Base-by-base conservation (phyloP, 768 basidiomycete species). In the Mycena vitilis region DNA sequence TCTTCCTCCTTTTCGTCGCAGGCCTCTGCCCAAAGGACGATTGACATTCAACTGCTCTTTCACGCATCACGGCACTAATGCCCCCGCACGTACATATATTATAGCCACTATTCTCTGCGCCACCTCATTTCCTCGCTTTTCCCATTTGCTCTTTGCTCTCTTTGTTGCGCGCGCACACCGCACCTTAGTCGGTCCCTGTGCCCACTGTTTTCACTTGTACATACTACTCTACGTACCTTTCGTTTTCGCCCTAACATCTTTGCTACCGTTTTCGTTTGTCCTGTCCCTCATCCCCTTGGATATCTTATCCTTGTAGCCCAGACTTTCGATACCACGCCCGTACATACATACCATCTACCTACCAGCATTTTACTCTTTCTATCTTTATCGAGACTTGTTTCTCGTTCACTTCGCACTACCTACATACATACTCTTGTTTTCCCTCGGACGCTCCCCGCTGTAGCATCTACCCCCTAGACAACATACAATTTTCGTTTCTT, bases 81-180 rank as follows among this genome's bases (percentile, higher is more conserved):
- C 66, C 69, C 57, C 42, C 22, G 69, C 71, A 68, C 74, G 73
- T 77, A 77, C 80, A 78, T 79, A 76, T 76, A 72, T 72, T 65
- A 75, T 80, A 74, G 71, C 61, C 66, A 56, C 30, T 63, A 65
- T 68, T 65, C 64, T 63, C 64, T 63, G 51, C 65, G 65, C 25
- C 53, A 54, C 57, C 60, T 12, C 36, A 45, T 25, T 60, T 51
- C 40, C 34, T 36, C 40, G 44, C 30, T 34, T 37, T 36, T 36
- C 78, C 70, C 75, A 74, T 74, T 73, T 72, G 30, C 49, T 68
- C 55, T 58, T 61, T 42, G 47, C 25, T 63, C 57, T 53, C 25
- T 60, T 57, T 69, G 66, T 64, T 63, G 45, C n/a, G 45, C 68
- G 58, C 59, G 62, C 61, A 71, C 51, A 66, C 73, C 47, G 67